Evolutionary conservation across 2,329 filamentous ascomycete species (phyloP), one percentile per base, ranked within the genome.

Genomic region (Alternaria conjuncta): DNA sequence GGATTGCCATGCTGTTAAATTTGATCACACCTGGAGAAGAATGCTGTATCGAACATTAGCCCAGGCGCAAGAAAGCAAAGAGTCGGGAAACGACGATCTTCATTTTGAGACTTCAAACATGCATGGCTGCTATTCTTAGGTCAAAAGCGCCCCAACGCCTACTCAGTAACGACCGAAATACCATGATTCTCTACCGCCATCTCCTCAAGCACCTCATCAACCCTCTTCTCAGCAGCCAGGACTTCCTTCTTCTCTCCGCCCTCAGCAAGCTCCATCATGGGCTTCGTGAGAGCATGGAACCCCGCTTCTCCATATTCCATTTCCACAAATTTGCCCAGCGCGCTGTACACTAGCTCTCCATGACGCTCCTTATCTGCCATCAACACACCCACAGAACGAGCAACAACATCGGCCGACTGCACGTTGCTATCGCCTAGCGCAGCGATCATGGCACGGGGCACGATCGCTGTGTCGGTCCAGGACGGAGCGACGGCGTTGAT

Each of bases 401-500:
- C 77, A 1, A 74, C 71, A 0, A 71, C 70, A 32, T 76, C 72
- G 0, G 77, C 49, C 1, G 67, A 59, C 55, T 78, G 75, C 25
- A 70, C 60, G 8, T 43, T 60, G 5, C 53, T 63, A 23, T 66
- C 60, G 21, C 72, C 73, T 1, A 77, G n/a, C 3, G 60, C 61
- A 3, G 56, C 57, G 12, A 72, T 44, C 7, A 73, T 13, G 3
- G 32, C 57, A 2, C 41, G 46, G 3, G 68, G 66, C 1, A 77
- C 46, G 25, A 79, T 73, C 9, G 63, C 66, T 0, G 77, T 78
- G 25, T 67, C 68, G 3, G 76, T 78, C 76, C 76, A 79, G 6
- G 64, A 68, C 2, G 77, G 77, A 0, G 75, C 75, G 36, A 78
- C 67, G 46, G 74, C 71, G 58, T 79, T 78, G 64, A 78, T 72